Evolutionary conservation across 2,329 filamentous ascomycete species (phyloP).

Genomic region (Cladophialophora bantiana): DNA sequence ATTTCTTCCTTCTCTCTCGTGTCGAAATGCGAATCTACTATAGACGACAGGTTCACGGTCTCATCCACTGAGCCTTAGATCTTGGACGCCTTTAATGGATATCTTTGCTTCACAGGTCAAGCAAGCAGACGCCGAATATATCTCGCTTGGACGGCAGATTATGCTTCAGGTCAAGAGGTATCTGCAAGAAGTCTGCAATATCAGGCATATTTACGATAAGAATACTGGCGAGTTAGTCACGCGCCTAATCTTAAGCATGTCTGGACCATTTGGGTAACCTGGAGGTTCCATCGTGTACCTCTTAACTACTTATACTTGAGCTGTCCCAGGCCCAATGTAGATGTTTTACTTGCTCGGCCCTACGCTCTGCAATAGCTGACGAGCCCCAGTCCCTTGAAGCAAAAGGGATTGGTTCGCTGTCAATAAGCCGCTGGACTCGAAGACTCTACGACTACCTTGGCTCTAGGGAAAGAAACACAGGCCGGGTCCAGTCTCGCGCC

Average conservation of each 20-base stretch:
- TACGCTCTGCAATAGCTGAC: not conserved
- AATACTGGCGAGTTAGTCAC: too few species aligned
- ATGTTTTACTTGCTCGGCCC: not conserved
- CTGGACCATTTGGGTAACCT: too few species aligned
- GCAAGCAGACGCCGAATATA: not conserved
- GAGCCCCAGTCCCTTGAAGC: not conserved
- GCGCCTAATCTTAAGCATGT: too few species aligned
- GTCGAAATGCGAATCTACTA: not conserved
- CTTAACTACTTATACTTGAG: not conserved
- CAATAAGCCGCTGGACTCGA: not conserved
- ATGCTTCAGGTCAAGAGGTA: not conserved
- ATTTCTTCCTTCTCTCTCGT: not conserved
- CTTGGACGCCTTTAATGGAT: not conserved
- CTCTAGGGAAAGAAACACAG: not conserved
- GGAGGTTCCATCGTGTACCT: not conserved
- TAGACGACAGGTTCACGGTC: not conserved
- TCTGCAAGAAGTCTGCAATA: not conserved
- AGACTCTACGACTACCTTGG: not conserved
- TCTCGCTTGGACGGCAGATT: not conserved
- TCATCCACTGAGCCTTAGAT: not conserved
- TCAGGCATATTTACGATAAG: too few species aligned
- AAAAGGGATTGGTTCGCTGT: not conserved
- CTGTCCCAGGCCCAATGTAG: not conserved
- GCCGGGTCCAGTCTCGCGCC: not conserved
- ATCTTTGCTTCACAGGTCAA: not conserved